Evolutionary conservation across 208 protist species (phyloP).

Genomic region (Leishmania gerbilli): DNA sequence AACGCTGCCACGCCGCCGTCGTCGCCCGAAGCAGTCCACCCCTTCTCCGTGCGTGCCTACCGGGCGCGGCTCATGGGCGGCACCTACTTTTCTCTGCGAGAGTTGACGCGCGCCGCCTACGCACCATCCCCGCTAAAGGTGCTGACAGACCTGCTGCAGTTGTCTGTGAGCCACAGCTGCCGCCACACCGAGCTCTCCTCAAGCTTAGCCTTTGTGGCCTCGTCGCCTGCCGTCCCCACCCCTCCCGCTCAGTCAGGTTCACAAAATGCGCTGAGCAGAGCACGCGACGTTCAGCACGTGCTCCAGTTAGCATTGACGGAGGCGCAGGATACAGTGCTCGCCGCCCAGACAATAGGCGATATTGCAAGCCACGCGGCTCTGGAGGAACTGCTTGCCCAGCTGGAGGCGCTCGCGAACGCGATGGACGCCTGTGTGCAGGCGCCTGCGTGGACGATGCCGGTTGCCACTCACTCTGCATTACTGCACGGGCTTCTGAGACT

Average conservation of each 20-base stretch:
- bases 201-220: not conserved
- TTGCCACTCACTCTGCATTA: constrained; percentile 44
- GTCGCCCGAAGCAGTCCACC: constrained; percentile 8
- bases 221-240: not conserved
- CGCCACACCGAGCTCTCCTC: not conserved
- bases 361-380: constrained; percentile 22
- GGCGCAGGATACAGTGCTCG: constrained; percentile 23
- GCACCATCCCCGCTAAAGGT: constrained; percentile 58
- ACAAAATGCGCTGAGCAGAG: constrained; percentile 24
- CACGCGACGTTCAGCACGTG: constrained; percentile 28
- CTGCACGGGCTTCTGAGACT: constrained; percentile 49
- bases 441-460: constrained; percentile 39
- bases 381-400: constrained; percentile 20
- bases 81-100: constrained; percentile 43
- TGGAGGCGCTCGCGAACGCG: constrained; percentile 14
- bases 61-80: constrained; percentile 48
- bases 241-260: not conserved
- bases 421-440: constrained; percentile 10
- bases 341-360: constrained; percentile 35
- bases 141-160: constrained; percentile 55
- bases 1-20: not conserved
- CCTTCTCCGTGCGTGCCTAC: constrained; percentile 59
- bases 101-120: constrained; percentile 65
- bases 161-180: constrained; percentile 3
- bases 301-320: constrained; percentile 27